A percentile compares a stretch with the other conserved stretches of the same genome.
These are phyloP conservation scores for Rubia peregrina DNA, from an alignment of 305 asterid genomes.

Conservation along the genomic window DNA sequence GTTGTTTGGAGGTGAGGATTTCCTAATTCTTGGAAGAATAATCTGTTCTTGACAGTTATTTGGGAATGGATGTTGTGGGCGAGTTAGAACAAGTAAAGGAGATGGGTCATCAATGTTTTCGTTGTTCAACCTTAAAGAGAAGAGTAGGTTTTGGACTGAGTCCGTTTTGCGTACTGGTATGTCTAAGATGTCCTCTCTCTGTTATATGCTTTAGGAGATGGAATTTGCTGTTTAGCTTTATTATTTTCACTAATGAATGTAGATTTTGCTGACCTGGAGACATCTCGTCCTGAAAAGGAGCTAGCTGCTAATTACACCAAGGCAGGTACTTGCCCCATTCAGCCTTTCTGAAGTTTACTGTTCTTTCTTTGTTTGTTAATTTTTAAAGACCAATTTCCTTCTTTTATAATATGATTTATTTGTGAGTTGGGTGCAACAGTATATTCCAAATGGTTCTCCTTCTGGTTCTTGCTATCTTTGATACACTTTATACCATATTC, in stretches of 20 bases:
- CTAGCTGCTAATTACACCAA: constrained; percentile 73
- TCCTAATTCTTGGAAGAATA: constrained; percentile 18
- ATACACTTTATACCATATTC: not conserved
- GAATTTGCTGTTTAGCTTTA: not conserved
- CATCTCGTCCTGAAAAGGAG: constrained; percentile 48
- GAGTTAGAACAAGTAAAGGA: constrained; percentile 45
- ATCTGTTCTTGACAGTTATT: constrained; percentile 36
- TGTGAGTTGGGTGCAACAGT: not conserved
- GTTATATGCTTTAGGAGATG: not conserved
- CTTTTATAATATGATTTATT: not conserved
- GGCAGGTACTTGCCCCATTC: constrained; percentile 79
- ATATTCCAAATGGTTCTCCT: not conserved
- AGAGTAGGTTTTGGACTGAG: constrained; percentile 95
- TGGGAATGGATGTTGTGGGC: constrained; percentile 49
- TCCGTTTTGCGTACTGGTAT: constrained; percentile 80
- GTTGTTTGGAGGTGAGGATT: not conserved
- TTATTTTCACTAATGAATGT: constrained; percentile 20
- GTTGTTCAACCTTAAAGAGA: constrained; percentile 82
- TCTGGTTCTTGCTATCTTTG: not conserved
- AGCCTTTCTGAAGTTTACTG: not conserved
- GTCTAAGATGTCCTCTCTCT: constrained; percentile 9
- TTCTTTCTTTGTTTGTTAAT: not conserved
- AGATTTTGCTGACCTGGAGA: constrained; percentile 75
- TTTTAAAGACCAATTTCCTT: not conserved
- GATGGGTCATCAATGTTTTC: constrained; percentile 76